phyloP scores from a whole-genome alignment of 2,329 filamentous ascomycete species.

The Fusarium oxysporum region DNA sequence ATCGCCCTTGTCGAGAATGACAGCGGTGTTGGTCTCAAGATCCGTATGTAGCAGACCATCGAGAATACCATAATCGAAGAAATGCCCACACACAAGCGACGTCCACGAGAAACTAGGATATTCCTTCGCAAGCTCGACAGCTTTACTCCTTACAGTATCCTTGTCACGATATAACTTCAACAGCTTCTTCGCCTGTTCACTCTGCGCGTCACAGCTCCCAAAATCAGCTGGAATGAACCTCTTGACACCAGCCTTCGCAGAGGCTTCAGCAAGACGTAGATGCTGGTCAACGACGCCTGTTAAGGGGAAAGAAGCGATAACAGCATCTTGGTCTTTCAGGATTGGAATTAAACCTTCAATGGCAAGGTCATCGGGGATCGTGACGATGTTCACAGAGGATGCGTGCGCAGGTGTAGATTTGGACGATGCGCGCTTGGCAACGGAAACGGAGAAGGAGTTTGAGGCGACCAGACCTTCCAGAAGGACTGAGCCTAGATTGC shows the following conservation, averaged over 20 bases:
- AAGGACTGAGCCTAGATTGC: slow-evolving; percentile 55
- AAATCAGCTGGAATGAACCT: slow-evolving; percentile 73
- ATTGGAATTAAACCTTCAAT: slow-evolving; percentile 57
- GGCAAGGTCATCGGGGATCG: slow-evolving; percentile 46
- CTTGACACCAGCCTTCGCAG: slow-evolving; percentile 68
- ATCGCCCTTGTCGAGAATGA: slow-evolving; percentile 65
- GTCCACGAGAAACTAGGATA: slow-evolving; percentile 64
- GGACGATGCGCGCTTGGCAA: slow-evolving; percentile 62
- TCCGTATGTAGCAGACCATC: slow-evolving; percentile 57
- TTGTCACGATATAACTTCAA: slow-evolving; percentile 52
- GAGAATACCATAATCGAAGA: slow-evolving; percentile 62
- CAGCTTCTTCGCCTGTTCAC: slow-evolving; percentile 50
- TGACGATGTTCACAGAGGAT: slow-evolving; percentile 36
- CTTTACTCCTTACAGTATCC: slow-evolving; percentile 47
- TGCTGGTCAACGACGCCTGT: slow-evolving; percentile 59
- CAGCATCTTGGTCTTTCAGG: slow-evolving; percentile 67
- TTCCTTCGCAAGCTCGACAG: slow-evolving; percentile 46
- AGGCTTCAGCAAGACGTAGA: slow-evolving; percentile 66
- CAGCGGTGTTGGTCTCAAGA: slow-evolving; percentile 54
- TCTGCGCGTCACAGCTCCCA: slow-evolving; percentile 53
- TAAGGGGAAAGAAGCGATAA: slow-evolving; percentile 57
- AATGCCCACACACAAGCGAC: slow-evolving; percentile 56
- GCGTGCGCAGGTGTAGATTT: slow-evolving; percentile 44
- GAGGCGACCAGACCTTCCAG: slow-evolving; percentile 52
- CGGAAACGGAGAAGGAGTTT: slow-evolving; percentile 61